Evolutionary conservation across 768 basidiomycete species (phyloP), one percentile per base, ranked within the genome.

Genomic region (Pleurotus eryngii): DNA sequence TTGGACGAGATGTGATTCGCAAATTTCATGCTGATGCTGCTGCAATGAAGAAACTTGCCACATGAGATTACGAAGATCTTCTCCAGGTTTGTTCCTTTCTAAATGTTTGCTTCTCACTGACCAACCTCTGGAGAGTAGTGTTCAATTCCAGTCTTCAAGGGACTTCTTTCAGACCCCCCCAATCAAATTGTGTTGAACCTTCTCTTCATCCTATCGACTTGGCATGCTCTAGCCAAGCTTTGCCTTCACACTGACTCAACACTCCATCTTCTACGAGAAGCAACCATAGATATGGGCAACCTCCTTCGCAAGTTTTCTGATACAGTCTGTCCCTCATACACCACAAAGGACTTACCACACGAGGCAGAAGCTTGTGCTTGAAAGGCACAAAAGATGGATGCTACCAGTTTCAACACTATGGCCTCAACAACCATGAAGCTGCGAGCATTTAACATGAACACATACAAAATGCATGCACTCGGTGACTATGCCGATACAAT

Each of bases 211-310:
- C 56, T 71, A 2, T 68, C 66, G 0, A 61, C 65, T 9, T 76
- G 75, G 76, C 78, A 78, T 61, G 68, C 66, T 0, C 63, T 71
- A 8, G 74, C 73, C 1, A 80, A 80, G 57, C 65, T 78, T 1
- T 67, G 70, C 5, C 48, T 76, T 53, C 78, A 79, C 53, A 74
- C 72, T 0, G 67, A 74, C 7, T 20, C 57, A 1, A 71, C 75
- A 3, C 57, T 79, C 0, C 17, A 38, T 0, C n/a, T 64, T 18
- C 60, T 76, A 3, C 60, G 68, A 8, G 5, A 8, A 2, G 49
- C 57, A 0, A 76, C 73, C 14, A 51, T 2, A 0, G 39, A 40
- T 1, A 64, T 76, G 5, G 70, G 75, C 0, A 35, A 57, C 1
- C 42, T 57, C 2, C 45, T 76, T 1, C 69, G 74, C 0, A 46